Evolutionary conservation across 176 grass and related monocot species (phyloP), one percentile per base, ranked within the genome.

Genomic region (Microstegium vimineum): DNA sequence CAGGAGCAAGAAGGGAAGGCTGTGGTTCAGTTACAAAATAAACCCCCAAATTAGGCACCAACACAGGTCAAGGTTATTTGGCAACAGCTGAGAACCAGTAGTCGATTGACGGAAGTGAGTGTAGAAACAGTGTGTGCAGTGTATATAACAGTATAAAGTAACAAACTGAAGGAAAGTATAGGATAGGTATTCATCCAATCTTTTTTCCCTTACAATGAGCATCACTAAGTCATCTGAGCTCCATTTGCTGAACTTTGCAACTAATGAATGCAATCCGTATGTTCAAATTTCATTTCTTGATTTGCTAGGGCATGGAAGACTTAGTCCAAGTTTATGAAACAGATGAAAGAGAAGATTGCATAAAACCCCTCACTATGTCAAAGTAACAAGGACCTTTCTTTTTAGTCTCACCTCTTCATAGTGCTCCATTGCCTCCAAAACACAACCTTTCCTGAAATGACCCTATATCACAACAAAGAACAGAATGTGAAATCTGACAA

Each of bases 381-480:
- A 75, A 31, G 27, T 26, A 51, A 32, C 5, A 64, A 75, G 42
- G 22, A 5, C 22, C 30, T 75, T 40, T 10, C 3, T 45, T 79
- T 85, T 74, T 86, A 77, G 5, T 69, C 88, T 93, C 76, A 98
- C 95, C 75, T 98, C 93, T 35, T 98, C 93, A 74, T 95, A 95
- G 20, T 81, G 93, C 73, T 99, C 90, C 96, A 99, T 95, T 20
- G 91, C 89, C 77, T 99, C 96, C 78, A 99, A 85, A 59, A 93
- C 83, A 66, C 93, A 99, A 34, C 96, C 96, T 92, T 91, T 99
- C 73, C 96, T 90, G 69, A 99, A 99, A 88, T 99, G 84, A 68
- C 93, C 96, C 96, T 98, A 77, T 47, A 98, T 83, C 66, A 84
- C 46, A 80, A 83, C 90, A 90, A 27, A 62, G 26, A 45, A 49